These are phyloP conservation scores for Peronospora farinosa DNA, from an alignment of 352 stramenopile species.

Conservation along the genomic window DNA sequence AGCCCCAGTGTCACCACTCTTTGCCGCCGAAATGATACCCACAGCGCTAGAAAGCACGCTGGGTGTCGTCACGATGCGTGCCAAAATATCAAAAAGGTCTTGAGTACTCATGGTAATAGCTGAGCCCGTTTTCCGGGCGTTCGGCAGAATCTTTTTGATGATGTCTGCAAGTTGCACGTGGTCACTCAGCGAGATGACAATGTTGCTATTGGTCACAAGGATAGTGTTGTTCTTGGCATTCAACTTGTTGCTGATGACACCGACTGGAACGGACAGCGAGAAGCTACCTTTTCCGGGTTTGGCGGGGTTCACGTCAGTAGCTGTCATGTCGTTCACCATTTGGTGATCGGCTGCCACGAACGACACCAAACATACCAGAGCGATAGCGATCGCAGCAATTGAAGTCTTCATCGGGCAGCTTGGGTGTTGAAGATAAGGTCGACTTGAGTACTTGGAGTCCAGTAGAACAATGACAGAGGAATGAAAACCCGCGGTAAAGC, in stretches of 20 bases:
- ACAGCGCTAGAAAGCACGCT: constrained; percentile 2
- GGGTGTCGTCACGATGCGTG: constrained; percentile 3
- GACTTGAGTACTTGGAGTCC: constrained; percentile 14
- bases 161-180: constrained; percentile 12
- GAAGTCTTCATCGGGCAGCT: constrained; percentile 13
- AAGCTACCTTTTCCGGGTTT: background rate
- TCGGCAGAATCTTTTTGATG: constrained; percentile 14
- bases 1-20: constrained; percentile 6
- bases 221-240: constrained; percentile 18
- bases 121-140: background rate
- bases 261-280: background rate
- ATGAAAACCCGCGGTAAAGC: background rate
- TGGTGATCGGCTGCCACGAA: constrained; percentile 8
- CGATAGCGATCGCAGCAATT: background rate
- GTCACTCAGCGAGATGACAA: constrained; percentile 11
- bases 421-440: background rate
- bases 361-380: constrained; percentile 9
- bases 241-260: constrained; percentile 10
- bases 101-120: constrained; percentile 1
- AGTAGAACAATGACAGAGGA: constrained; percentile 19
- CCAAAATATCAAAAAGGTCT: constrained; percentile 6
- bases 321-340: background rate
- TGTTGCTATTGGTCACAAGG: constrained; percentile 14
- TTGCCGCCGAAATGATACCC: constrained; percentile 11
- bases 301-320: background rate